Evolutionary conservation across 192 early-diverging fungal genomes (phyloP), one percentile per base, ranked within the genome.

Genomic region (Mortierella alpina): DNA sequence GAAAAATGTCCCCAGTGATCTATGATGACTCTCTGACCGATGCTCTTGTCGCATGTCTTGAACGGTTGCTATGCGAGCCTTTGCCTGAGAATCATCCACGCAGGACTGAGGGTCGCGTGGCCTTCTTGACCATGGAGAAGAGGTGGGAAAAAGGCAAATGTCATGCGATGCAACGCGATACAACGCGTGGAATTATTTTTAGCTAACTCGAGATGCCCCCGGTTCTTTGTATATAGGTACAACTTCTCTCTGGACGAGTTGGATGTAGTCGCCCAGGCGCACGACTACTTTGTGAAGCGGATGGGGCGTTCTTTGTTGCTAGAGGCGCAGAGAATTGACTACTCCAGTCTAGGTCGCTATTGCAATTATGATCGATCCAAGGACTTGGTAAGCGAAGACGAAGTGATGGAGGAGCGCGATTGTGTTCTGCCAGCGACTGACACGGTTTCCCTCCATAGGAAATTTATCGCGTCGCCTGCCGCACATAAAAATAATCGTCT

Each of bases 11-110:
- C 57, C 7, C 42, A 79, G 76, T 79, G 10, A 65, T 80, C 4
- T 80, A 80, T 45, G 77, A 80, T 48, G 77, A 80, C 39, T 61
- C 56, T n/a, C 40, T 80, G 11, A 80, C 77, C 11, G 70, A 80
- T 22, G 69, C 70, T 8, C 55, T 80, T 53, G 54, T 80, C 2
- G 41, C 15, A 15, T 80, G 68, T 49, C 66, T 80, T 0, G 77
- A 80, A 39, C 61, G 49, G 13, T 39, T 80, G 22, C 48, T 80
- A 7, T 10, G 51, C 4, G 59, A 64, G 5, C 70, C 77, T 1
- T 58, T 80, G 45, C 77, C 77, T 6, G 8, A 52, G 15, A 45
- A 46, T 14, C 77, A 80, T 31, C 70, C 70, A 20, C 57, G 65
- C 17, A 54, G 68, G 48, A n/a, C 18, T 1, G 49, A 45, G 15